Percentiles rank a stretch among this genome's conserved stretches.
Evolutionary conservation across 106 monocot genomes (phyloP).

Genomic region (Triglochin maritima): DNA sequence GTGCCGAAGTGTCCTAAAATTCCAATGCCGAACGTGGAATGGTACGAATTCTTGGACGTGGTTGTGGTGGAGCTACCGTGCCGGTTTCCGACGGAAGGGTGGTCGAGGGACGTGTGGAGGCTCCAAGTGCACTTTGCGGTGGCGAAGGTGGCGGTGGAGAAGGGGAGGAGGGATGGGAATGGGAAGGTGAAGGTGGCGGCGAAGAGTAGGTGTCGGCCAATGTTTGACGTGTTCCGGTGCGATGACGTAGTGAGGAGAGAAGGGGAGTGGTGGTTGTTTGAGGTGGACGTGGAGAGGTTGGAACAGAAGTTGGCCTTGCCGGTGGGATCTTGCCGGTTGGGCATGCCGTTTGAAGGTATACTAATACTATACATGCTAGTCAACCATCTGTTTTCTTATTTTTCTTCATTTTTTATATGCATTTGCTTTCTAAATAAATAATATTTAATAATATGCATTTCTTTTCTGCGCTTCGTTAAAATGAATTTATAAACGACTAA

Average conservation of each 20-base stretch:
- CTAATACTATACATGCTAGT: background rate
- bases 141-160: constrained; percentile 43
- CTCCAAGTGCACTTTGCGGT: constrained; percentile 69
- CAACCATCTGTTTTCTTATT: background rate
- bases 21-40: constrained; percentile 60
- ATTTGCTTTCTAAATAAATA: background rate
- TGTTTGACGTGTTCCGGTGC: constrained; percentile 74
- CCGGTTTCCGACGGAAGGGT: constrained; percentile 27
- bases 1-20: constrained; percentile 66
- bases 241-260: constrained; percentile 53
- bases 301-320: constrained; percentile 69
- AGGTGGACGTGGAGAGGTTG: constrained; percentile 36
- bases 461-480: no score
- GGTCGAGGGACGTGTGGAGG: constrained; percentile 50
- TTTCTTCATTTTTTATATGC: background rate
- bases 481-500: no score
- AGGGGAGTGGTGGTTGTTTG: constrained; percentile 72
- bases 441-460: no score
- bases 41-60: constrained; percentile 43
- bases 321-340: constrained; percentile 64
- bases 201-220: constrained; percentile 57
- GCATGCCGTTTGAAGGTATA: constrained; percentile 62
- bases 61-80: constrained; percentile 67
- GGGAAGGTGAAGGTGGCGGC: constrained; percentile 45
- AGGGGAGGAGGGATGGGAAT: constrained; percentile 26